Base-by-base conservation (phyloP, 2,329 filamentous ascomycete genomes). In the Monosporascus sp. region DNA sequence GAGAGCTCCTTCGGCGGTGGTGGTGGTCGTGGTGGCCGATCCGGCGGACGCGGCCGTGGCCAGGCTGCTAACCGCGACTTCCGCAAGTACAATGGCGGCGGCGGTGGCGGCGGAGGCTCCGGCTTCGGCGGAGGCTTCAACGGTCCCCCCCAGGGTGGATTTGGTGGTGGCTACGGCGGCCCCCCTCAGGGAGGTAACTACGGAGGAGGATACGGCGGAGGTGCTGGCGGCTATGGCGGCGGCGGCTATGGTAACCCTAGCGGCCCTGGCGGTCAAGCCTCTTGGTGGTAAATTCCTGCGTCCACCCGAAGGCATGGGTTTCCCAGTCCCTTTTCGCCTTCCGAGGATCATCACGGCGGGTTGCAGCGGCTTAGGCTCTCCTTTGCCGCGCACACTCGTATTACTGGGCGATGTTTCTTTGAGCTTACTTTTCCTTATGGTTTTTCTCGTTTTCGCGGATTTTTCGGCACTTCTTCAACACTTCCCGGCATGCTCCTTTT, bases 1-100 rank as follows among this genome's bases (percentile, higher is more conserved):
- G 94, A 99, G 76, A 89, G 91, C 60, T 89, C 89, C 65, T 96
- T 85, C 63, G 89, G 91, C 50, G 73, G 91, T 51, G 73, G 84
- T 50, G 76, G 86, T 52, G 74, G 86, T 52, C 79, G 86, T 55
- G 75, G 81, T 48, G 72, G 77, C 22, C 78, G 85, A 56, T 78
- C 84, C 60, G 82, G 88, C 58, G 86, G 91, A 55, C 86, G 89
- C 68, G 87, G 88, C 56, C 84, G 88, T 68, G 87, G 88, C 63
- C 77, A 79, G 64, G 74, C 73, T 67, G 78, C 87, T 65, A 96
- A 86, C 73, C 91, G 92, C 69, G 94, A 97, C 72, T 91, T 94
- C 79, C 91, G 94, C 76, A 91, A 91, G 73, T 84, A 82, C 43
- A 77, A 75, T 56, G 77, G 75, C 55, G 72, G 74, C 55, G 74